A percentile compares a stretch with the other conserved stretches of the same genome.
Evolutionary conservation across 768 basidiomycete species (phyloP).

Genomic region (Lactifluus piperatus): DNA sequence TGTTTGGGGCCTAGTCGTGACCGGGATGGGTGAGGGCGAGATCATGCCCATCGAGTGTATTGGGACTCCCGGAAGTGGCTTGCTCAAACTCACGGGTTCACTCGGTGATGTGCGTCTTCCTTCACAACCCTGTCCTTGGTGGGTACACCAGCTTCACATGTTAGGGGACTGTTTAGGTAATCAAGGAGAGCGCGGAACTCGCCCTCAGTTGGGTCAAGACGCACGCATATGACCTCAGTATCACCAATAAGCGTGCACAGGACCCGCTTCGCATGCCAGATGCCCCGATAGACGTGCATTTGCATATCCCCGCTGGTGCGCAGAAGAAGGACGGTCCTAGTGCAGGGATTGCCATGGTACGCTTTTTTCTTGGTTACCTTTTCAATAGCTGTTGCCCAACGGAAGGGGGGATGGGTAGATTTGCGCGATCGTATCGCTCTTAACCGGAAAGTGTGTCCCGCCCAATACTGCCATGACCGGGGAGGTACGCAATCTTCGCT

Average conservation of each 20-base stretch:
- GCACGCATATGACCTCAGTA: conserved; percentile 69
- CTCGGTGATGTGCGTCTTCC: conserved; percentile 56
- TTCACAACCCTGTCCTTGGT: not conserved
- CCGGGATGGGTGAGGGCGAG: conserved; percentile 79
- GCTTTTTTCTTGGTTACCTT: conserved; percentile 13
- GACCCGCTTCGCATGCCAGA: conserved; percentile 71
- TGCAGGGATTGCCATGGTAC: conserved; percentile 82
- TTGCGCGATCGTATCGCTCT: conserved; percentile 79
- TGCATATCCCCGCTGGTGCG: conserved; percentile 84
- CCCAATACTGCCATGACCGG: conserved; percentile 83
- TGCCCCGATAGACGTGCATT: conserved; percentile 64
- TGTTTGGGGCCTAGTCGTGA: conserved; percentile 83
- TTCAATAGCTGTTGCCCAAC: not conserved
- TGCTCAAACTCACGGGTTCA: conserved; percentile 71
- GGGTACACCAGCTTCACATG: too few species aligned
- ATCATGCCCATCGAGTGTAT: conserved; percentile 81
- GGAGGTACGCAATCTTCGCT: conserved; percentile 41
- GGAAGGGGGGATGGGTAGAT: conserved; percentile 33
- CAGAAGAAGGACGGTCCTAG: conserved; percentile 93
- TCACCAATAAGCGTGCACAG: conserved; percentile 58
- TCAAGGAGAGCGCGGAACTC: conserved; percentile 86
- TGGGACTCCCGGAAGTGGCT: conserved; percentile 64
- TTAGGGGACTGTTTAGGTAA: conserved; percentile 41
- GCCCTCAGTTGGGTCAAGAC: conserved; percentile 90
- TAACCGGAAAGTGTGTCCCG: conserved; percentile 68